phyloP scores from a whole-genome alignment of 164 flowering plant species.

The Platanus orientalis region DNA sequence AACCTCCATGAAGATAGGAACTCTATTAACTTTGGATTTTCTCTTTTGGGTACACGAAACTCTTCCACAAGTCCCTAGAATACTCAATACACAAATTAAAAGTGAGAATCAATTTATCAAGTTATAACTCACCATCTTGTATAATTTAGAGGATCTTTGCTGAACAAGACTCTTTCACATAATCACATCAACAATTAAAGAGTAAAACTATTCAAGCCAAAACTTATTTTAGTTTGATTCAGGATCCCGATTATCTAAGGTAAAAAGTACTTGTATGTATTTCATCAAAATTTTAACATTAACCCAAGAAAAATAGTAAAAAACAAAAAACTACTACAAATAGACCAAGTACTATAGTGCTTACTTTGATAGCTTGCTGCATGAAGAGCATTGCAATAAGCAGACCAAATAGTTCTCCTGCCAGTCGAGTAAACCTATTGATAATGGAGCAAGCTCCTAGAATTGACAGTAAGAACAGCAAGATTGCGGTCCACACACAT shows the following conservation, averaged over 20 bases:
- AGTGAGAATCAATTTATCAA: not conserved
- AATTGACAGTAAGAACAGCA: slow-evolving; percentile 66
- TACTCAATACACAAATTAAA: not conserved
- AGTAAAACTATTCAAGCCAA: not conserved
- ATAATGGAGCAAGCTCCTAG: slow-evolving; percentile 89
- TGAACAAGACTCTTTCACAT: not conserved
- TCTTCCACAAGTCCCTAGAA: slow-evolving; percentile 84
- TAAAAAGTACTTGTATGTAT: not conserved
- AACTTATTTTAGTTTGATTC: not conserved
- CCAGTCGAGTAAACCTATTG: slow-evolving; percentile 85
- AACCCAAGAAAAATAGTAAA: not conserved
- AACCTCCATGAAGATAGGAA: slow-evolving; percentile 90
- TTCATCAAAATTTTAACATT: not conserved
- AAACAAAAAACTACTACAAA: not conserved
- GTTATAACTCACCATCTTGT: no score
- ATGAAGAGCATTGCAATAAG: slow-evolving; percentile 92
- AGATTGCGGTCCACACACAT: slow-evolving; percentile 79
- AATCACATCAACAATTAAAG: not conserved
- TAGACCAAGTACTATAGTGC: slow-evolving; percentile 11
- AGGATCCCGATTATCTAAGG: not conserved
- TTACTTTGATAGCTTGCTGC: slow-evolving; percentile 90
- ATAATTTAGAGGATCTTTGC: not conserved
- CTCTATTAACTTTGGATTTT: slow-evolving; percentile 36
- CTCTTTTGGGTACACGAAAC: slow-evolving; percentile 70
- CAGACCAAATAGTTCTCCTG: slow-evolving; percentile 87